These are phyloP conservation scores for Phytopythium sindhum DNA, from an alignment of 352 stramenopile species.

Conservation along the genomic window DNA sequence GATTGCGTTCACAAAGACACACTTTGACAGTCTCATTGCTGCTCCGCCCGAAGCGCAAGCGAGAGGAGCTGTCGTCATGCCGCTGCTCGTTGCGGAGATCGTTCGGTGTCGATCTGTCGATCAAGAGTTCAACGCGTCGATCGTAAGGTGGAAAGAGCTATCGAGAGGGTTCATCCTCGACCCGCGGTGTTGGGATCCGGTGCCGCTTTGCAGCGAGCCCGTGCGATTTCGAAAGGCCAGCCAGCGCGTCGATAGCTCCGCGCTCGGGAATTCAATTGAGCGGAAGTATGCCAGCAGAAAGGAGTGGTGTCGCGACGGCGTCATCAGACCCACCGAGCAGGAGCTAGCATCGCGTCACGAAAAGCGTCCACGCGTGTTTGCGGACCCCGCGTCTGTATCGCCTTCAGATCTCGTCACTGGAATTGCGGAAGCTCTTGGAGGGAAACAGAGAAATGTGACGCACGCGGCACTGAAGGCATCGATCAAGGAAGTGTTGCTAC, in stretches of 20 bases:
- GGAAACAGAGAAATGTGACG: conserved; percentile 19
- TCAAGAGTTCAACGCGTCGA: background rate
- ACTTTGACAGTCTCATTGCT: conserved; percentile 34
- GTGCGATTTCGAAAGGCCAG: conserved; percentile 46
- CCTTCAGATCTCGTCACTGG: conserved; percentile 25
- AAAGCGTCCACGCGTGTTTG: conserved; percentile 29
- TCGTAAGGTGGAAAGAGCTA: conserved; percentile 38
- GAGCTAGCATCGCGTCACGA: conserved; percentile 16
- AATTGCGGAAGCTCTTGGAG: conserved; percentile 23
- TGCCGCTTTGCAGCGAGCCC: conserved; percentile 41
- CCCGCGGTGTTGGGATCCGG: conserved; percentile 52
- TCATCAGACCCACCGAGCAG: conserved; percentile 47
- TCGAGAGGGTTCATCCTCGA: conserved; percentile 64
- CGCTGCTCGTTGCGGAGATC: conserved; percentile 58
- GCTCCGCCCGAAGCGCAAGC: conserved; percentile 13
- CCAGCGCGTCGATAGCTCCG: conserved; percentile 12
- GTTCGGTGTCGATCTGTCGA: conserved; percentile 17
- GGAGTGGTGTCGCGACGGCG: conserved; percentile 34
- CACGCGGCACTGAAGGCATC: conserved; percentile 41
- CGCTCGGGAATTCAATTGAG: conserved; percentile 6
- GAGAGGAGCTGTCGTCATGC: conserved; percentile 45
- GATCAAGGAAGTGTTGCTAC: conserved; percentile 28
- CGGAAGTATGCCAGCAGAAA: conserved; percentile 50
- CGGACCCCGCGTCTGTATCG: conserved; percentile 19
- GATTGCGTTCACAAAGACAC: conserved; percentile 22